Evolutionary conservation across 139 green algal genomes (phyloP).

Genomic region (Haematococcus sp.): DNA sequence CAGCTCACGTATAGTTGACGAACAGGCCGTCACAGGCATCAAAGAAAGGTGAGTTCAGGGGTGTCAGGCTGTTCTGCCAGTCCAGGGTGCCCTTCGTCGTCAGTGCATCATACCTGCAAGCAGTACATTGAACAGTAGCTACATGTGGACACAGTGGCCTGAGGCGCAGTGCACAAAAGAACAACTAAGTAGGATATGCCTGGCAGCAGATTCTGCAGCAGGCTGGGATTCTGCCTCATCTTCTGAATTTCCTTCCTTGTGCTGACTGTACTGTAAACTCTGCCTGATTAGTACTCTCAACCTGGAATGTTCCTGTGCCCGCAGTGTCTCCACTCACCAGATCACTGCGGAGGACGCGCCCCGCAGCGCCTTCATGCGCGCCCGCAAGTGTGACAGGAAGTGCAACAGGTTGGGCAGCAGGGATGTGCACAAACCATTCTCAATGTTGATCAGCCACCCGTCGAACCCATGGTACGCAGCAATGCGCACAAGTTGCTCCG

Average conservation of each 20-base stretch:
- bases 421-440: constrained; percentile 56
- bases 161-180: no score
- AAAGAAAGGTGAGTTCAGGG: constrained; percentile 64
- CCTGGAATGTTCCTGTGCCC: no score
- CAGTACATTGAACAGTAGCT: constrained; percentile 12
- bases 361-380: constrained; percentile 18
- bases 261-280: no score
- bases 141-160: background rate
- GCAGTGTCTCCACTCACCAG: constrained; percentile 27
- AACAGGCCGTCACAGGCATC: constrained; percentile 72
- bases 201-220: no score
- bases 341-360: constrained; percentile 29
- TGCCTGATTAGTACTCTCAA: no score
- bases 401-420: constrained; percentile 49
- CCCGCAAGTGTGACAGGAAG: constrained; percentile 54
- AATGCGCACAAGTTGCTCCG: constrained; percentile 58
- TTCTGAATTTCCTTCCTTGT: no score
- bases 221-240: no score
- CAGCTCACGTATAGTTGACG: constrained; percentile 67
- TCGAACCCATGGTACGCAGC: constrained; percentile 73
- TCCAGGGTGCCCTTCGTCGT: constrained; percentile 67
- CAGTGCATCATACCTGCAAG: constrained; percentile 83
- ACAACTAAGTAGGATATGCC: no score
- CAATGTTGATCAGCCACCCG: constrained; percentile 89
- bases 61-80: constrained; percentile 80